Conservation (phyloP, 2,329 filamentous ascomycete genomes). For the Trichoderma afroharzianum region DNA sequence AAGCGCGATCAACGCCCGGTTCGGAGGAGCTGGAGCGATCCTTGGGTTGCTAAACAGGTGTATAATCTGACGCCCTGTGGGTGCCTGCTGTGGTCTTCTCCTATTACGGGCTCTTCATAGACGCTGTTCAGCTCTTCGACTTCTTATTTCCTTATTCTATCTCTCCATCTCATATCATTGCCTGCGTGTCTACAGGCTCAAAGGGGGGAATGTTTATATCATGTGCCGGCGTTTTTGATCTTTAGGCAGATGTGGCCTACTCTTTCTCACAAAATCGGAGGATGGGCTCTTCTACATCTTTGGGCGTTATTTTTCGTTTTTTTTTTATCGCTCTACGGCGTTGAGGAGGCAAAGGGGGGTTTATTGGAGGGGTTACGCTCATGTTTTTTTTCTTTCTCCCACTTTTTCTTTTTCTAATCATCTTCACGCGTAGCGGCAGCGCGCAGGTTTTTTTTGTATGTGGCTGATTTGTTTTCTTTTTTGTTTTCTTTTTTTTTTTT, state of each 20-base stretch:
- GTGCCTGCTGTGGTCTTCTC: conserved; percentile 50
- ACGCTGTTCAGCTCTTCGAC: neutral
- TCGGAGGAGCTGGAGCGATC: neutral
- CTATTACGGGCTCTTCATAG: neutral
- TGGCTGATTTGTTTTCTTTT: neutral
- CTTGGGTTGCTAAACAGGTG: conserved; percentile 18
- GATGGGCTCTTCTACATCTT: neutral
- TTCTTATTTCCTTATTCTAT: neutral
- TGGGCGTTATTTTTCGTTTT: neutral
- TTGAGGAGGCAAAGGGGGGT: neutral
- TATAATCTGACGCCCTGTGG: conserved; percentile 48
- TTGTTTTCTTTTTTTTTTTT: neutral
- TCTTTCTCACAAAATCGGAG: neutral
- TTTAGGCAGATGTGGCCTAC: neutral
- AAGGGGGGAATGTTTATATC: neutral
- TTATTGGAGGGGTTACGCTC: neutral
- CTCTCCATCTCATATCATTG: neutral
- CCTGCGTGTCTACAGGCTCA: neutral
- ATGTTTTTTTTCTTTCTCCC: neutral
- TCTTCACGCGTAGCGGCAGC: neutral
- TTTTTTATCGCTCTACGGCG: neutral
- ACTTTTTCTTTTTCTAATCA: neutral
- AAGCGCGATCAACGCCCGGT: neutral
- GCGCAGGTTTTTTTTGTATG: neutral
- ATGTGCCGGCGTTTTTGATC: neutral